Evolutionary conservation across 495 filamentous ascomycete genomes (phyloP).

Genomic region (Tuber calosporum): DNA sequence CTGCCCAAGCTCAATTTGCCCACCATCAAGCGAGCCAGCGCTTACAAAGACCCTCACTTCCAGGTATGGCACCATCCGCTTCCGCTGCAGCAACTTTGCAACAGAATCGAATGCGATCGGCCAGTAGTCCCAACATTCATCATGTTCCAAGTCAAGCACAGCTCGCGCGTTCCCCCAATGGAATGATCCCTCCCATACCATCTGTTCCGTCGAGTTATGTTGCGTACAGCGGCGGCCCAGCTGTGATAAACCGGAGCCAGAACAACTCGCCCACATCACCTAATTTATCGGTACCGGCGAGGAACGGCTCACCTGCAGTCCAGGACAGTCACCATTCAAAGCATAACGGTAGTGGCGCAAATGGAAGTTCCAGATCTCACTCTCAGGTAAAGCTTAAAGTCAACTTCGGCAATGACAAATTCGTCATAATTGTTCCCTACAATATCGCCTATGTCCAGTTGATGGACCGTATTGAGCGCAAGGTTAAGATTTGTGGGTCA

Average conservation of each 20-base stretch:
- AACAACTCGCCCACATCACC: conserved; percentile 56
- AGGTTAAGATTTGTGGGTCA: conserved; percentile 50
- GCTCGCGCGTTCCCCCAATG: conserved; percentile 38
- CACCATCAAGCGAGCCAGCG: conserved; percentile 48
- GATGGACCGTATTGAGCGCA: conserved; percentile 93
- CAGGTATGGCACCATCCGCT: conserved; percentile 58
- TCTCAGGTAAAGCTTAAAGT: conserved; percentile 87
- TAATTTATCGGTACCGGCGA: conserved; percentile 22
- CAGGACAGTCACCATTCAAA: conserved; percentile 15
- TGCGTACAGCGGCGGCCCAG: conserved; percentile 42
- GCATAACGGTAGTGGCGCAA: conserved; percentile 23
- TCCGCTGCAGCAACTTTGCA: conserved; percentile 48
- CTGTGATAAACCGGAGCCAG: conserved; percentile 60
- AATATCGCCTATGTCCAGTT: conserved; percentile 88
- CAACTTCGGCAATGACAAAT: conserved; percentile 68
- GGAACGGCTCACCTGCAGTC: conserved; percentile 29
- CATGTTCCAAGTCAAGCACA: conserved; percentile 39
- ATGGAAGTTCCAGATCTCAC: conserved; percentile 18
- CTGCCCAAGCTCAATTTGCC: conserved; percentile 44
- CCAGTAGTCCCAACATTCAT: conserved; percentile 57
- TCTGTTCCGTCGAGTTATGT: conserved; percentile 46
- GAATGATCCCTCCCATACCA: conserved; percentile 57
- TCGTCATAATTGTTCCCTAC: conserved; percentile 87
- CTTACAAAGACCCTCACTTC: conserved; percentile 76
- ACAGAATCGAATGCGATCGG: conserved; percentile 54